Evolutionary conservation across 208 protist species (phyloP).

Genomic region (Phytomonas sp.): DNA sequence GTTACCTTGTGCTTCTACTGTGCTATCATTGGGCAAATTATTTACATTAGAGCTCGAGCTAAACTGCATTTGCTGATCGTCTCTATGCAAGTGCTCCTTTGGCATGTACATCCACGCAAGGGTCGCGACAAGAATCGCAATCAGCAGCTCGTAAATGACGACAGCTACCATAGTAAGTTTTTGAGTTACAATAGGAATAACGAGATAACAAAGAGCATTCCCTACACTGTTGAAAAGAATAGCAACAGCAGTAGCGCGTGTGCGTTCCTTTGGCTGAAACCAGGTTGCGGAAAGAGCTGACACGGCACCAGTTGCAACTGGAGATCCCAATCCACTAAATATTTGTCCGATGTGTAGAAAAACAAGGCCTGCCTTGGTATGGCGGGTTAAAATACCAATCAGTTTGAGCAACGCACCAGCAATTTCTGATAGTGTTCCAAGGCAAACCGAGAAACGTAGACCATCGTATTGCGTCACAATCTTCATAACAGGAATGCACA

Average conservation of each 20-base stretch:
- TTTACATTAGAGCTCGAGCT: slow-evolving; percentile 1
- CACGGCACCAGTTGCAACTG: slow-evolving; percentile 64
- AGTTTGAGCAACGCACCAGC: slow-evolving; percentile 59
- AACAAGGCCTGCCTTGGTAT: slow-evolving; percentile 36
- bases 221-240: slow-evolving; percentile 79
- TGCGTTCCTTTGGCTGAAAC: slow-evolving; percentile 77
- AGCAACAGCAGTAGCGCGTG: slow-evolving; percentile 65
- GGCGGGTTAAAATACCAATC: slow-evolving; percentile 34
- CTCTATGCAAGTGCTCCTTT: slow-evolving; percentile 19
- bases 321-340: slow-evolving; percentile 76
- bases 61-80: slow-evolving; percentile 12
- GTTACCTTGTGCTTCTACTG: neutral
- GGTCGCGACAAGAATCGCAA: slow-evolving; percentile 33
- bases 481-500: slow-evolving; percentile 71
- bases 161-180: slow-evolving; percentile 41
- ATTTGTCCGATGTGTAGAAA: slow-evolving; percentile 80
- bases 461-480: slow-evolving; percentile 67
- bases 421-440: slow-evolving; percentile 57
- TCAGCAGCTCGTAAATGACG: slow-evolving; percentile 56
- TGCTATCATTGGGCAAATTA: neutral
- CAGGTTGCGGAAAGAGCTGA: slow-evolving; percentile 80
- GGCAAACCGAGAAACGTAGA: slow-evolving; percentile 54
- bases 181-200: slow-evolving; percentile 61
- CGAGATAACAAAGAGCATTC: slow-evolving; percentile 73
- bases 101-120: slow-evolving; percentile 60